These are phyloP conservation scores for Galerina marginata DNA, from an alignment of 768 basidiomycete species.

Conservation along the genomic window DNA sequence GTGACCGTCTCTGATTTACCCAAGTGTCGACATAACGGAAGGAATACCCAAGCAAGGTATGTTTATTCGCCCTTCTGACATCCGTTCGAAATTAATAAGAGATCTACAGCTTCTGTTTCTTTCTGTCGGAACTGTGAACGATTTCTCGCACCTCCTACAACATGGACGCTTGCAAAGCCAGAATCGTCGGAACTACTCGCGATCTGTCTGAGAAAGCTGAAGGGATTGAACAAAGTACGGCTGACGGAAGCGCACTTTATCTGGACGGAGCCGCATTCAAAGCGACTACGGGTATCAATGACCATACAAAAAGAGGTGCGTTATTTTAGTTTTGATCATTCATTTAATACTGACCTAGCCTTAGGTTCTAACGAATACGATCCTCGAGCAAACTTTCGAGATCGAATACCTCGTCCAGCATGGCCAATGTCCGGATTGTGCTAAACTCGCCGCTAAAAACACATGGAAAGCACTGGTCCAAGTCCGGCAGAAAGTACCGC, in stretches of 20 bases:
- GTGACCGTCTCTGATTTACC: background rate
- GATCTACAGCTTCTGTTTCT: constrained; percentile 73
- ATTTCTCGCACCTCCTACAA: constrained; percentile 86
- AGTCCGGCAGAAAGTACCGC: constrained; percentile 98
- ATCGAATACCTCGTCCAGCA: constrained; percentile 95
- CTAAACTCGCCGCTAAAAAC: constrained; percentile 95
- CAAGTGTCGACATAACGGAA: constrained; percentile 94
- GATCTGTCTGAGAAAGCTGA: constrained; percentile 93
- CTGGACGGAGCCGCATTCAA: constrained; percentile 99
- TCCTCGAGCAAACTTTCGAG: constrained; percentile 97
- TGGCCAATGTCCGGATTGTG: constrained; percentile 94
- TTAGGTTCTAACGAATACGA: constrained; percentile 88
- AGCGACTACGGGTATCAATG: constrained; percentile 88
- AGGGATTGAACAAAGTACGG: constrained; percentile 91
- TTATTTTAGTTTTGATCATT: background rate
- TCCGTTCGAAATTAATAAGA: background rate
- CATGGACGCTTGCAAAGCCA: constrained; percentile 85
- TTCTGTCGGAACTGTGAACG: constrained; percentile 97
- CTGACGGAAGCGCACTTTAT: constrained; percentile 98
- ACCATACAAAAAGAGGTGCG: constrained; percentile 97
- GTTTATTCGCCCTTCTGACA: constrained; percentile 16
- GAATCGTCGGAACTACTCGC: constrained; percentile 95
- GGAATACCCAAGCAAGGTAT: constrained; percentile 94
- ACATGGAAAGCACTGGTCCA: constrained; percentile 98
- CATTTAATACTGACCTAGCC: background rate